These are phyloP conservation scores for Monilinia aucupariae DNA, from an alignment of 2,329 filamentous ascomycete species.

Conservation along the genomic window DNA sequence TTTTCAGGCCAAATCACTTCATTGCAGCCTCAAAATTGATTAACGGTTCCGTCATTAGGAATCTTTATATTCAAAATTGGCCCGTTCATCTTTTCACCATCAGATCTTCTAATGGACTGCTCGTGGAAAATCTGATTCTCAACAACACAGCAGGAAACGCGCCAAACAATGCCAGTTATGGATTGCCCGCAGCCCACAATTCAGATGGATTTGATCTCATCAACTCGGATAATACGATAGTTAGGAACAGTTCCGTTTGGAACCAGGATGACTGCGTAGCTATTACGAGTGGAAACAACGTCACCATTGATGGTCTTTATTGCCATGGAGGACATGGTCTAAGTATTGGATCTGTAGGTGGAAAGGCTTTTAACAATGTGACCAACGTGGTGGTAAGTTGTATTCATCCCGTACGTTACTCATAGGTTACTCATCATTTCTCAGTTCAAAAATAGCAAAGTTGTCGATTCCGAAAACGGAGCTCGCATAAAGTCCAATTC, in stretches of 20 bases:
- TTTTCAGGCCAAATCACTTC: conserved; percentile 55
- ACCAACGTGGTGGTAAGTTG: conserved; percentile 33
- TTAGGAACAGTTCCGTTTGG: conserved; percentile 25
- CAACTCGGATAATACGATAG: conserved; percentile 42
- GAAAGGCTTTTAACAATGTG: conserved; percentile 35
- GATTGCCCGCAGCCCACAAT: conserved; percentile 40
- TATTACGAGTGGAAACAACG: conserved; percentile 33
- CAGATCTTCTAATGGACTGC: conserved; percentile 40
- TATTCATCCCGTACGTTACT: neutral
- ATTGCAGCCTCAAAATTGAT: conserved; percentile 47
- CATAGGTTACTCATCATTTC: neutral
- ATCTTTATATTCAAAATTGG: conserved; percentile 48
- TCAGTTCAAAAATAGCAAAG: conserved; percentile 31
- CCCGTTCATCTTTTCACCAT: conserved; percentile 49
- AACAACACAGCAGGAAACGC: conserved; percentile 52
- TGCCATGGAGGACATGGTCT: conserved; percentile 34
- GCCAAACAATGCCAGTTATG: conserved; percentile 32
- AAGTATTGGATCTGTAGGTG: conserved; percentile 35
- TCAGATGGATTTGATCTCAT: conserved; percentile 50
- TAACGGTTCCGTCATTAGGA: conserved; percentile 44
- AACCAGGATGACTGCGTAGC: conserved; percentile 36
- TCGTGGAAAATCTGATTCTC: conserved; percentile 47
- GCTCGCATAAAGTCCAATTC: conserved; percentile 40
- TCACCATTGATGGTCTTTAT: conserved; percentile 31
- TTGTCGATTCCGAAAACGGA: conserved; percentile 35